These are phyloP conservation scores for Balamuthia mandrillaris DNA, from an alignment of 208 protist species.

Conservation along the genomic window DNA sequence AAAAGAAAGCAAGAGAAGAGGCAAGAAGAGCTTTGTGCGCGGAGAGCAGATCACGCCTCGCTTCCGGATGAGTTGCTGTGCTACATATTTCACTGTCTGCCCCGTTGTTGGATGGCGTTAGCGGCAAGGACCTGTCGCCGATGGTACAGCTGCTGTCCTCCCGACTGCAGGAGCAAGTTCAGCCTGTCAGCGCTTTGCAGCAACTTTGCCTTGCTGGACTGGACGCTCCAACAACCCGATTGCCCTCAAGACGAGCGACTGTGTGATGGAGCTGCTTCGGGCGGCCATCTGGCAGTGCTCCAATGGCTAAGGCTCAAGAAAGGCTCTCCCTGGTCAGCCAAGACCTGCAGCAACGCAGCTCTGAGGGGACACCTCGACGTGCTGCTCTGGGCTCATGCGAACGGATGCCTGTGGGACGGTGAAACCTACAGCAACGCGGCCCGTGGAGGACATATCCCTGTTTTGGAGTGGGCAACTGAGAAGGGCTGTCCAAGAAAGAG, in stretches of 20 bases:
- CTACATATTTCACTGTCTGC: too few relatives aligned
- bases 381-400: not conserved
- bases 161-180: too few relatives aligned
- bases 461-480: not conserved
- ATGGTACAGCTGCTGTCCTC: too few relatives aligned
- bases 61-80: too few relatives aligned
- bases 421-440: not conserved
- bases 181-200: too few relatives aligned
- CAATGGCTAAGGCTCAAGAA: not conserved
- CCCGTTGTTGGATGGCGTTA: too few relatives aligned
- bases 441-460: not conserved
- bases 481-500: slow-evolving; percentile 15
- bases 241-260: not conserved
- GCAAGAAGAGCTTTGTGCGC: too few relatives aligned
- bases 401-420: not conserved
- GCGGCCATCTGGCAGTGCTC: not conserved
- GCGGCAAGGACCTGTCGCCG: too few relatives aligned
- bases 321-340: not conserved
- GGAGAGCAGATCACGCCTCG: too few relatives aligned
- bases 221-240: not conserved
- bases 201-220: not conserved
- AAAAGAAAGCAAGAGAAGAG: too few relatives aligned
- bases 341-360: not conserved
- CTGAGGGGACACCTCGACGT: not conserved
- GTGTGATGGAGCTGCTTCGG: not conserved